These are phyloP conservation scores for Dictyostelium brefeldianum DNA, from an alignment of 78 protist species.

Conservation along the genomic window DNA sequence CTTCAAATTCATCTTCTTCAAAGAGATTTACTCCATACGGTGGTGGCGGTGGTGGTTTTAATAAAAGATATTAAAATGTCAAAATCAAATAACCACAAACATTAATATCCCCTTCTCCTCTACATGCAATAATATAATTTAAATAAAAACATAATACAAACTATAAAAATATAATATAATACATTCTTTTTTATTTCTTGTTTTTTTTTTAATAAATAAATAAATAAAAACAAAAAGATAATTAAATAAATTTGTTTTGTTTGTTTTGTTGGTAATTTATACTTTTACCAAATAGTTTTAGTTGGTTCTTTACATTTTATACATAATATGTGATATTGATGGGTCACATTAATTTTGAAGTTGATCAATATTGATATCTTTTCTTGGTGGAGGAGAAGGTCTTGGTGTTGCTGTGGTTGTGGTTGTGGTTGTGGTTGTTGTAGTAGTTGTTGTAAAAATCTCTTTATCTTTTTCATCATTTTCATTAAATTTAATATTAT, in stretches of 20 bases:
- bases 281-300: no score
- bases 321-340: background rate
- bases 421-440: background rate
- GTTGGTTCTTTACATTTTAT: no score
- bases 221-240: background rate
- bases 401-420: background rate
- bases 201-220: background rate
- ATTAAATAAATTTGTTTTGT: background rate
- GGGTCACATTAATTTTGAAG: no score
- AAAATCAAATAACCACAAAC: background rate
- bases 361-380: conserved; percentile 3
- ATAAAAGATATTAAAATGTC: background rate
- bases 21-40: background rate
- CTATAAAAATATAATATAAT: background rate
- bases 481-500: background rate
- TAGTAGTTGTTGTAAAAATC: background rate
- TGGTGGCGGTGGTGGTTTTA: background rate
- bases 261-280: background rate
- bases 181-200: background rate
- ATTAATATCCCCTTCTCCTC: no score
- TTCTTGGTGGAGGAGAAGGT: conserved; percentile 16
- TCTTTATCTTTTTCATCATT: background rate
- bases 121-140: background rate
- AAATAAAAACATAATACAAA: background rate
- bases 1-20: background rate